Evolutionary conservation across 2,329 filamentous ascomycete species (phyloP).

Genomic region (Emydomyces testavorans): DNA sequence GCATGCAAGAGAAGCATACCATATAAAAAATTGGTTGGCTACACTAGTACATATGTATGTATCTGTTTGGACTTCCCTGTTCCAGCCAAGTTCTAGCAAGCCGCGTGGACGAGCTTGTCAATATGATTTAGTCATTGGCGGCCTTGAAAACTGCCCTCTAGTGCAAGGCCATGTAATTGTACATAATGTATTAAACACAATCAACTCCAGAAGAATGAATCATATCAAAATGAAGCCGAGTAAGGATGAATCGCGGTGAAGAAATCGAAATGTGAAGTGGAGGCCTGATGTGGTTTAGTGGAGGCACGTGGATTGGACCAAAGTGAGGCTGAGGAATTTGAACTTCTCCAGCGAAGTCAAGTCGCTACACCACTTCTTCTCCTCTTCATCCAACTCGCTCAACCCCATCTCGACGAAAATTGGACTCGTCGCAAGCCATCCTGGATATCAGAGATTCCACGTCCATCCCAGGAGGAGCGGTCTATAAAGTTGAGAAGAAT

Average conservation of each 20-base stretch:
- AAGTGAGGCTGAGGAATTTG: conserved; percentile 12
- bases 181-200: too few species aligned
- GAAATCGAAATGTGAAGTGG: neutral
- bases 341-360: neutral
- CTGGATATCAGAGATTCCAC: neutral
- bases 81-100: neutral
- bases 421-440: conserved; percentile 6
- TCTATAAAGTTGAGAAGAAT: conserved; percentile 3
- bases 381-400: neutral
- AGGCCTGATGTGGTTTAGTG: conserved; percentile 11
- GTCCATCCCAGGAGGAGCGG: conserved; percentile 1
- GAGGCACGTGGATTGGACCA: conserved; percentile 8
- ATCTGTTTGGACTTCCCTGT: neutral
- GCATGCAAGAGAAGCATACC: neutral
- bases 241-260: neutral
- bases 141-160: neutral
- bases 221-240: neutral
- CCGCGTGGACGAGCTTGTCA: neutral
- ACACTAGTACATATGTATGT: too few species aligned
- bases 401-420: neutral
- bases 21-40: too few species aligned
- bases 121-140: neutral
- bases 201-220: too few species aligned
- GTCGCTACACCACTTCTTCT: neutral
- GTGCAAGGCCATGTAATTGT: neutral